phyloP scores from a whole-genome alignment of 768 basidiomycete species.

The Rhizopogon rudus region DNA sequence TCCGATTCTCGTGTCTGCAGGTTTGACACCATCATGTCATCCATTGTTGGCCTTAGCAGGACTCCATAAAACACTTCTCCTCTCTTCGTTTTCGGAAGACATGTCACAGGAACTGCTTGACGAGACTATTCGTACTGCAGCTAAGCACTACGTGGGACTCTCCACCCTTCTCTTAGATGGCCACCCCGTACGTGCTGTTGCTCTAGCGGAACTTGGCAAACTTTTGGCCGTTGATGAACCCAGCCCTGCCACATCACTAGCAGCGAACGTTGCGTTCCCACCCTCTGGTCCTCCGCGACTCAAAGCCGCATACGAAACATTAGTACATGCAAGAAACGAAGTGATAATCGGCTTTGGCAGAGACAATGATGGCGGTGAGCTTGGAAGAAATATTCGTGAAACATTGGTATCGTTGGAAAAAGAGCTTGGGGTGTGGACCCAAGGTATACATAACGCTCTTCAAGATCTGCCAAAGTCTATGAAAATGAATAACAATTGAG shows the following conservation, averaged over 20 bases:
- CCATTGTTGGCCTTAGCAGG: slow-evolving; percentile 73
- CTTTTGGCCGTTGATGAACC: slow-evolving; percentile 77
- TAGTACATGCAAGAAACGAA: slow-evolving; percentile 57
- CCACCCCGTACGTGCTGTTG: slow-evolving; percentile 75
- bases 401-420: slow-evolving; percentile 58
- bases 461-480: slow-evolving; percentile 29
- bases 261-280: slow-evolving; percentile 39
- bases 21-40: slow-evolving; percentile 61
- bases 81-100: slow-evolving; percentile 40
- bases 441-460: slow-evolving; percentile 53
- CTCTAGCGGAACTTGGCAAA: slow-evolving; percentile 77
- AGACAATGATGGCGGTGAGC: slow-evolving; percentile 63
- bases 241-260: slow-evolving; percentile 27
- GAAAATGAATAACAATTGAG: background rate
- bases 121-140: slow-evolving; percentile 53
- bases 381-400: slow-evolving; percentile 60
- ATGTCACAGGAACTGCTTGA: slow-evolving; percentile 53
- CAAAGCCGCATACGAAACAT: slow-evolving; percentile 57
- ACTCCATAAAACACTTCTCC: slow-evolving; percentile 65
- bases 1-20: slow-evolving; percentile 54
- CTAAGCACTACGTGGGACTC: slow-evolving; percentile 50
- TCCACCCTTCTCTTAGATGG: slow-evolving; percentile 48
- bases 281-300: slow-evolving; percentile 65
- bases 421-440: slow-evolving; percentile 69
- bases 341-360: slow-evolving; percentile 69